Evolutionary conservation across 2,329 filamentous ascomycete species (phyloP), one percentile per base, ranked within the genome.

Genomic region (Arthrobotrys entomopaga): DNA sequence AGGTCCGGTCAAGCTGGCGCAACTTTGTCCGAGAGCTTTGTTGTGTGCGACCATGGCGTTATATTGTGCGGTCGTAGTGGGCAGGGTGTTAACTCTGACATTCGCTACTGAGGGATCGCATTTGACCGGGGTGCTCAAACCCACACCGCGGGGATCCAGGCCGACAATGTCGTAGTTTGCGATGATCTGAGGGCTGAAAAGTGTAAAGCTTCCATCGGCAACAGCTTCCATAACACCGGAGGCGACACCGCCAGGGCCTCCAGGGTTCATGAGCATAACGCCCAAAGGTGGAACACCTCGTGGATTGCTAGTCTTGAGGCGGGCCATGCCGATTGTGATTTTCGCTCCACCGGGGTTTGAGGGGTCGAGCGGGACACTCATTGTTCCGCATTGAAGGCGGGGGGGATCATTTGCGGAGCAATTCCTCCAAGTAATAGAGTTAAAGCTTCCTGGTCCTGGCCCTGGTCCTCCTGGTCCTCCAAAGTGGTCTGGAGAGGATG

Each of bases 121-220:
- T 59, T 78, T 76, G 22, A 83, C 78, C 0, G 80, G 80, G 0
- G 80, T 80, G 78, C 83, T 84, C 52, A 81, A 58, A 1, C 82
- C 83, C 24, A 82, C 80, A 11, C 83, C 83, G 2, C 83, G 81
- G 0, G 83, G 83, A 69, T 84, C 83, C 1, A 83, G 77, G 2
- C 82, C 83, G 52, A 84, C 81, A 19, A 84, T 77, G 76, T 84
- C 83, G 77, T 83, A 84, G 54, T 74, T 61, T 65, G 80, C 78
- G 26, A 78, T 67, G 22, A 81, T 77, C 34, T 76, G 76, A 19
- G 78, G 70, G 40, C 78, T 78, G 19, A 81, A 50, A 6, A 77
- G 48, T 6, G 20, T 60, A 15, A n/a, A 19, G 19, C 5, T 11
- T 15, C 75, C 50, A 3, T 26, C 16, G 1, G 64, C 75, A 5